phyloP scores from a whole-genome alignment of 2,329 filamentous ascomycete genomes.

The Exophiala mesophila region DNA sequence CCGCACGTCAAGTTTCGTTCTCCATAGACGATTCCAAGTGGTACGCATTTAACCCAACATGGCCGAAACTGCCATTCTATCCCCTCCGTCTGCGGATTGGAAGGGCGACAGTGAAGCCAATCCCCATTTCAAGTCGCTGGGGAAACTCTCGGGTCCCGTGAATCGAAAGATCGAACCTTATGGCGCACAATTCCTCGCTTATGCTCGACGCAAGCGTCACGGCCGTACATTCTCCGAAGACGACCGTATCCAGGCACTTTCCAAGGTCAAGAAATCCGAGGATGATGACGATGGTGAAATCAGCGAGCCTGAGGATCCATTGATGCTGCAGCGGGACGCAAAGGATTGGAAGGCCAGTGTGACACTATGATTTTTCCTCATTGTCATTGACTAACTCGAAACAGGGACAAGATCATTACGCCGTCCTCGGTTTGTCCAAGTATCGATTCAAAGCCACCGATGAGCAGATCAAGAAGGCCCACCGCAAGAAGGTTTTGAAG shows the following conservation, averaged over 20 bases:
- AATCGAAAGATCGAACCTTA: conserved; percentile 92
- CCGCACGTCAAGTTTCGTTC: too few relatives aligned
- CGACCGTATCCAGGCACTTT: conserved; percentile 92
- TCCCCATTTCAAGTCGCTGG: conserved; percentile 67
- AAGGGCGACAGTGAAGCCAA: conserved; percentile 69
- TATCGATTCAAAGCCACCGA: conserved; percentile 90
- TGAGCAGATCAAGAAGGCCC: conserved; percentile 97
- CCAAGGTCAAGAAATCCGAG: conserved; percentile 92
- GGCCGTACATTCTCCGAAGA: conserved; percentile 98
- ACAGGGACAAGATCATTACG: conserved; percentile 93
- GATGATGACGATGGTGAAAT: conserved; percentile 85
- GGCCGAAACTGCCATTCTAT: conserved; percentile 12
- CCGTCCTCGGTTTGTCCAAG: conserved; percentile 86
- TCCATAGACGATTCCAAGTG: too few relatives aligned
- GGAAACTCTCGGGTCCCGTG: conserved; percentile 68
- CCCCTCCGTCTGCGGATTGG: conserved; percentile 75
- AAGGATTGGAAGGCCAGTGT: conserved; percentile 95
- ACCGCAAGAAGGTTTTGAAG: conserved; percentile 98
- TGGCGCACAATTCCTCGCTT: conserved; percentile 94
- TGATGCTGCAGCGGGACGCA: conserved; percentile 86
- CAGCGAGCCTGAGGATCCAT: conserved; percentile 86
- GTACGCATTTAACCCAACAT: too few relatives aligned
- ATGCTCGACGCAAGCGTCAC: conserved; percentile 85
- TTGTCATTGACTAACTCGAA: conserved; percentile 1
- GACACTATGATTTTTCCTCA: not conserved